Evolutionary conservation across 2,329 filamentous ascomycete species (phyloP), one percentile per base, ranked within the genome.

Genomic region (Neonectria hederae): DNA sequence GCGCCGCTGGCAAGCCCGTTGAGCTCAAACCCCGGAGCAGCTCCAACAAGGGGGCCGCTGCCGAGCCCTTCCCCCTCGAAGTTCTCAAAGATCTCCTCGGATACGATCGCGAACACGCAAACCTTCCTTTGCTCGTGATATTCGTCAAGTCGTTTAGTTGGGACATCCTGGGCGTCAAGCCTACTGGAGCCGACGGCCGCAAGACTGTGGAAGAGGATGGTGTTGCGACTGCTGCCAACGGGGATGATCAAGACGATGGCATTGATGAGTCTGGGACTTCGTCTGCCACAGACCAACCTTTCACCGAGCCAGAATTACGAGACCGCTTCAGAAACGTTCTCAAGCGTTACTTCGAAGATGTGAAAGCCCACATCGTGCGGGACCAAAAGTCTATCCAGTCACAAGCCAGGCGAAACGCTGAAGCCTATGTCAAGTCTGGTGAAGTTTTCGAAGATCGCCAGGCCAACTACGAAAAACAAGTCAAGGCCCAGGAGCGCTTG

Each of bases 391-490:
- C 92, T 43, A 90, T 99, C 43, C 87, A 90, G 57, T 89, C 87
- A 26, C 96, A 99, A 80, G 93, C 92, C 58, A 92, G 94, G 67
- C 94, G 95, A 71, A 99, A 99, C 79, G 95, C 96, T 1, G 96
- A 99, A 79, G 96, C 95, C 6, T 99, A 99, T 74, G 95, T 99
- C 73, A 97, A 97, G 75, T 98, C 96, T 40, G 96, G 96, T 2
- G 96, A 99, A 76, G 95, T 99, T 5, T 98, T 99, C 69, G 96
- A 99, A 77, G 96, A 99, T 75, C 91, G 96, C 54, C 96, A 99
- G 77, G 89, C 94, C 58, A 98, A 94, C 75, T 97, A 97, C 71
- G 97, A 99, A 77, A 97, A 94, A 78, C 92, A 96, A 71, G 84
- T 94, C 61, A 99, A 98, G 79, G 86, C 91, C 0, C 93, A 98